Conservation (phyloP, 2,329 filamentous ascomycete species). For the Alternaria burnsii region DNA sequence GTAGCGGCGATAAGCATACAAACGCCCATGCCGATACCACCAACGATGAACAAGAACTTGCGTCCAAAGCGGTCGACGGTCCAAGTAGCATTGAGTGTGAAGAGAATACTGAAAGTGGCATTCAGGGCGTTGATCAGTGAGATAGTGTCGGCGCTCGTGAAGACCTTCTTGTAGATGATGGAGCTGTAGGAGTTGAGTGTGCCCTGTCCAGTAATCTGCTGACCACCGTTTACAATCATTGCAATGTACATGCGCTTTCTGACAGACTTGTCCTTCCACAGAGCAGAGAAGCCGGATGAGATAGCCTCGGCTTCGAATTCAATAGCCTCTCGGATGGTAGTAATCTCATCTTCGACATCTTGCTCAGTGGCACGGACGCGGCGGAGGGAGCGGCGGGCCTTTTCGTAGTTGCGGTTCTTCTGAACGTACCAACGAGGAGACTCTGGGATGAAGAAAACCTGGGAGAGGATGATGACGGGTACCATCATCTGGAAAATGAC, state of each 20-base stretch:
- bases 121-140: slow-evolving; percentile 79
- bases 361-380: slow-evolving; percentile 70
- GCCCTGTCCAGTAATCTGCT: slow-evolving; percentile 77
- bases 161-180: slow-evolving; percentile 77
- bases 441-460: slow-evolving; percentile 71
- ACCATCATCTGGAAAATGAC: slow-evolving; percentile 77
- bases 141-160: slow-evolving; percentile 63
- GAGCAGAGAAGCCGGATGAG: slow-evolving; percentile 67
- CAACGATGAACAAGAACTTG: slow-evolving; percentile 73
- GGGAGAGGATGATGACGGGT: slow-evolving; percentile 67
- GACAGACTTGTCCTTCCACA: slow-evolving; percentile 75
- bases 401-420: slow-evolving; percentile 66
- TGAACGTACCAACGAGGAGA: slow-evolving; percentile 74
- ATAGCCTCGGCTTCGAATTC: slow-evolving; percentile 77
- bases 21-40: slow-evolving; percentile 71
- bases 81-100: slow-evolving; percentile 77
- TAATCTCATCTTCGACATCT: slow-evolving; percentile 72
- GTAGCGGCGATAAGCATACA: slow-evolving; percentile 74
- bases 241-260: slow-evolving; percentile 72
- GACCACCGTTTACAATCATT: slow-evolving; percentile 73
- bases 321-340: slow-evolving; percentile 71
- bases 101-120: slow-evolving; percentile 75
- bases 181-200: slow-evolving; percentile 77
- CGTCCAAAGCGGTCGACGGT: slow-evolving; percentile 76
- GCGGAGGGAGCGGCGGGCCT: slow-evolving; percentile 66